A percentile compares a stretch with the other conserved stretches of the same genome.
Evolutionary conservation across 306 rosid species (phyloP).

Genomic region (Begonia loranthoides): DNA sequence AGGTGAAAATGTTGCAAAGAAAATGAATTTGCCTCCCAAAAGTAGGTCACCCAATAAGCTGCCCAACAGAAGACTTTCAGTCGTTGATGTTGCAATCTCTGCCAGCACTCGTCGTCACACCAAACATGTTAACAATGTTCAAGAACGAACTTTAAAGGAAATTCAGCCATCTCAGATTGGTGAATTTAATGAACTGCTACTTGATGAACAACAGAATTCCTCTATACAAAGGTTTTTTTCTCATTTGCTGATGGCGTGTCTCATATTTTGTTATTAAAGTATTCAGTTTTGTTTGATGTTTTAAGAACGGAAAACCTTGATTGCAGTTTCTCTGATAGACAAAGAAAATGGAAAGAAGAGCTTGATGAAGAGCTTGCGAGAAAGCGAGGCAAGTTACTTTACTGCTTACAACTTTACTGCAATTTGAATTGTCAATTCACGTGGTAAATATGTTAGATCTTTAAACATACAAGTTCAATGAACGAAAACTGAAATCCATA

Average conservation of each 20-base stretch:
- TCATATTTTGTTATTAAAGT: constrained; percentile 5
- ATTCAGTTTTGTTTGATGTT: not conserved
- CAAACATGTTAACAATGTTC: constrained; percentile 26
- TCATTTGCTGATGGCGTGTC: not conserved
- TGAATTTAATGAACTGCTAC: constrained; percentile 42
- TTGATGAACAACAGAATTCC: constrained; percentile 32
- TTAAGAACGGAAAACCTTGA: constrained; percentile 3
- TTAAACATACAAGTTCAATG: too few species aligned
- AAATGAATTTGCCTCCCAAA: constrained; percentile 38
- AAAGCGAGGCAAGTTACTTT: constrained; percentile 47
- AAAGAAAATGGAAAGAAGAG: constrained; percentile 85
- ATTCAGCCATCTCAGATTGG: constrained; percentile 53
- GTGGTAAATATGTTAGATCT: too few species aligned
- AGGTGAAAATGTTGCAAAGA: constrained; percentile 28
- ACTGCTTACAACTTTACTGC: not conserved
- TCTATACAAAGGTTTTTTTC: constrained; percentile 34
- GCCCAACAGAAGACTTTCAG: constrained; percentile 45
- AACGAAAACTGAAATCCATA: too few species aligned
- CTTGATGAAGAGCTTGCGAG: constrained; percentile 67
- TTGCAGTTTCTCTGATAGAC: constrained; percentile 65
- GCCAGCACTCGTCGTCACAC: constrained; percentile 32
- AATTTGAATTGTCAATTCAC: not conserved
- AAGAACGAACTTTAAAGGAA: constrained; percentile 57
- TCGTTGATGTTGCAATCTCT: constrained; percentile 23
- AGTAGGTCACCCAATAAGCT: constrained; percentile 45